Evolutionary conservation across 2,329 filamentous ascomycete genomes (phyloP).

Genomic region (Trichoderma brevicompactum): DNA sequence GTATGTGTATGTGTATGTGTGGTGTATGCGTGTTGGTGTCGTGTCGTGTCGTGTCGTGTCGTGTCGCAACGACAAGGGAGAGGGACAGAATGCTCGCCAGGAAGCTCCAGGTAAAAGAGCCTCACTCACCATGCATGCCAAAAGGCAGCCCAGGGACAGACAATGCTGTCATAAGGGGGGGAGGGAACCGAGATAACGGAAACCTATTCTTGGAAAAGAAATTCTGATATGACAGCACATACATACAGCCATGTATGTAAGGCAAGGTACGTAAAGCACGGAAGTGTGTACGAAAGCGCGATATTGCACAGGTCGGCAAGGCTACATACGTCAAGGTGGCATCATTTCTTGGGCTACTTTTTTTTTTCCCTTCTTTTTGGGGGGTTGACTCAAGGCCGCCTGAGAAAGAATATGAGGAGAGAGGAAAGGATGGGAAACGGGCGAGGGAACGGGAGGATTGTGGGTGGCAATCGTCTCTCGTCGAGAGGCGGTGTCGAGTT

Average conservation of each 20-base stretch:
- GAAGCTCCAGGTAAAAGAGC: slow-evolving; percentile 2
- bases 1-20: neutral
- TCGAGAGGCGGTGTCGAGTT: slow-evolving; percentile 25
- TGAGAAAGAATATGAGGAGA: neutral
- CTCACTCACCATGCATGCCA: slow-evolving; percentile 12
- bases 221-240: slow-evolving; percentile 18
- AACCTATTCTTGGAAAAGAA: slow-evolving; percentile 10
- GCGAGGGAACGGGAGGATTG: neutral
- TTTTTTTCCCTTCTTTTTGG: neutral
- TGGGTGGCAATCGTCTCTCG: neutral
- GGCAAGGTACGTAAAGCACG: neutral
- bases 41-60: slow-evolving; percentile 10
- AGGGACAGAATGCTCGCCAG: neutral
- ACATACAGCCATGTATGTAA: slow-evolving; percentile 18
- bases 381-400: neutral
- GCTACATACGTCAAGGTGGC: slow-evolving; percentile 28
- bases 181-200: slow-evolving; percentile 13
- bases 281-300: neutral
- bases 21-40: neutral
- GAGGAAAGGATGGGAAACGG: neutral
- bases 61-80: slow-evolving; percentile 12
- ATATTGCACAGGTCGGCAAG: neutral
- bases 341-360: slow-evolving; percentile 14
- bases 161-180: slow-evolving; percentile 11
- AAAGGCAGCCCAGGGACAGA: neutral